Evolutionary conservation across 495 filamentous ascomycete species (phyloP), one percentile per base, ranked within the genome.

Genomic region (Amniculicola lignicola): DNA sequence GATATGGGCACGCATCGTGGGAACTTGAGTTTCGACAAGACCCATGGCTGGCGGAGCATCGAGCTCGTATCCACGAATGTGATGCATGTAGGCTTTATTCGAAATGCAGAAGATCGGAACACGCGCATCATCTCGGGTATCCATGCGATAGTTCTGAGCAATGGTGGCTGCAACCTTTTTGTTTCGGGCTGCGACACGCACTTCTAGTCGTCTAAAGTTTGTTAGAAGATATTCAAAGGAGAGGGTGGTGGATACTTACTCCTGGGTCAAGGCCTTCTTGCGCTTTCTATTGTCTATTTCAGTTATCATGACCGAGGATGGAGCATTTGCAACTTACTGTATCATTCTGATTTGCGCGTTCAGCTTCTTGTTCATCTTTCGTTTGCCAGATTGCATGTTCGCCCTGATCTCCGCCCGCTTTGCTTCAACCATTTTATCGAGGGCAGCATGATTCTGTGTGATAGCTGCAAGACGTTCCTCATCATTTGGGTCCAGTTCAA

Each of bases 31-130:
- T 25, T 27, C 43, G 3, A 15, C n/a, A 11, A 47, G 43, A n/a
- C 12, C 15, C 43, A 47, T 27, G 15, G 2, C 3, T 9, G 43
- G 43, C 14, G 25, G 23, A n/a, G 14, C 21, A 5, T 21, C 22
- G n/a, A n/a, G 14, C 4, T 9, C 2, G 25, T 28, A 27, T 4
- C 43, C 43, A 2, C 10, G 10, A 2, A 3, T 27, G 23, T 47
- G 25, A 14, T 12, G 2, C 25, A 27, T 47, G 43, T 47, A 47
- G 3, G 31, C 43, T n/a, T 14, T 47, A 19, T 47, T 47, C 2
- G 23, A 3, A 14, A 47, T 47, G 15, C 43, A 47, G 43, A 47
- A 47, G 3, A 47, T 31, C 21, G 43, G 5, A 25, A 31, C 19
- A 2, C 19, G 43, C n/a, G 43, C 43, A 2, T 11, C 12, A 19